Conservation (phyloP, 345 rosid genomes). For the Cardiospermum halicacabum region DNA sequence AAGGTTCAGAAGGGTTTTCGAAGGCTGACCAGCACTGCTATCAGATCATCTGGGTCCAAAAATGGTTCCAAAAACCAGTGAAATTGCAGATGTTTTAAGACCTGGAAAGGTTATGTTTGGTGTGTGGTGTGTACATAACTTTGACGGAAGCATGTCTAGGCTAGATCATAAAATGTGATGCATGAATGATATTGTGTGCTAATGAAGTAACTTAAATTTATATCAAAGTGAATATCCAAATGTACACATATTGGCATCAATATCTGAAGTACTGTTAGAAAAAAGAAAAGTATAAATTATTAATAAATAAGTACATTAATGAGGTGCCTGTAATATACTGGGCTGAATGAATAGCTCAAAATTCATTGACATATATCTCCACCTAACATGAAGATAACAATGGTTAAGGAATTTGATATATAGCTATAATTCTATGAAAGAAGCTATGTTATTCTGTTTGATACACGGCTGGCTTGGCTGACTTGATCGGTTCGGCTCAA, state of each 20-base stretch:
- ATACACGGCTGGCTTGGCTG: too few species aligned
- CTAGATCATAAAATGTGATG: too few species aligned
- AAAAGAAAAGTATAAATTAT: too few species aligned
- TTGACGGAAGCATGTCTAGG: too few species aligned
- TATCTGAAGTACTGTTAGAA: conserved; percentile 2
- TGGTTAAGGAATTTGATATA: too few species aligned
- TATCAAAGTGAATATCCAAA: background rate
- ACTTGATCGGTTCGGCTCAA: too few species aligned
- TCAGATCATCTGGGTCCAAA: background rate
- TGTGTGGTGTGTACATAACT: background rate
- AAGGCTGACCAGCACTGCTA: conserved; percentile 40
- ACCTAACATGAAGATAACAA: too few species aligned
- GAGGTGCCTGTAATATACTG: background rate
- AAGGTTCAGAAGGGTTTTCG: conserved; percentile 44
- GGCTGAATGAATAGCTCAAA: background rate
- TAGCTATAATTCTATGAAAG: too few species aligned
- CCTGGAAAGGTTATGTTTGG: background rate
- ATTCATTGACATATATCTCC: background rate
- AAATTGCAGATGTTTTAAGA: background rate
- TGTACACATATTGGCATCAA: conserved; percentile 7
- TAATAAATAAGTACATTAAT: background rate
- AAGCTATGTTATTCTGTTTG: too few species aligned
- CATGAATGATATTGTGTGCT: background rate
- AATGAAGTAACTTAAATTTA: background rate
- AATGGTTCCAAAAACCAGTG: background rate